phyloP scores from a whole-genome alignment of 2,329 filamentous ascomycete genomes.

The Moelleriella libera region DNA sequence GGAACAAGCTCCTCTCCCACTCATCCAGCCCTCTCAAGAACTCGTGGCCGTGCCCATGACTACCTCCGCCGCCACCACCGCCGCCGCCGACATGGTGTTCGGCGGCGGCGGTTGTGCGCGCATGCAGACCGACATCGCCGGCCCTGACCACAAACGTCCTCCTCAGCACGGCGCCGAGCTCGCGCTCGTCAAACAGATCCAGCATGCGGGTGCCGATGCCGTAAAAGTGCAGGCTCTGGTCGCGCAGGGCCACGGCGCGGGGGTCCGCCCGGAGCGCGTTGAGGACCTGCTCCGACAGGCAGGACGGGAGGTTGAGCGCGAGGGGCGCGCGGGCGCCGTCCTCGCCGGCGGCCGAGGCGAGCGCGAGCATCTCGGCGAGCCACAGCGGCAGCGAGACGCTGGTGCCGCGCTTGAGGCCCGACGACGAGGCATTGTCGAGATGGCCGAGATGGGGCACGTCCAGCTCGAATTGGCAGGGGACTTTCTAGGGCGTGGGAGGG shows the following conservation, averaged over 20 bases:
- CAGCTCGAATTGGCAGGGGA: constrained; percentile 88
- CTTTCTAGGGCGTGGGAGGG: constrained; percentile 46
- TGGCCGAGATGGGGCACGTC: constrained; percentile 79
- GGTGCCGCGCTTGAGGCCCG: constrained; percentile 65
- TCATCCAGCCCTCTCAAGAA: constrained; percentile 84
- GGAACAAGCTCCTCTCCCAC: constrained; percentile 67
- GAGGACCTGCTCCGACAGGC: constrained; percentile 65
- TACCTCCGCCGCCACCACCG: too few species aligned
- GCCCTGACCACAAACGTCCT: constrained; percentile 73
- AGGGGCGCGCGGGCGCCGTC: constrained; percentile 45
- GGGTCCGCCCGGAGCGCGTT: constrained; percentile 88
- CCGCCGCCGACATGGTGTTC: constrained; percentile 2
- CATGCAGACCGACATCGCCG: constrained; percentile 74
- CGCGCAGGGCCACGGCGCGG: constrained; percentile 68
- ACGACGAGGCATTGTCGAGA: constrained; percentile 57
- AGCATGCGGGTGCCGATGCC: constrained; percentile 72
- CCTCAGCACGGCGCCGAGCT: constrained; percentile 60
- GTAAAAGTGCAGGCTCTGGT: constrained; percentile 80
- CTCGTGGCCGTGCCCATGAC: constrained; percentile 46
- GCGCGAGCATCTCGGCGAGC: constrained; percentile 86
- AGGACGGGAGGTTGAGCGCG: constrained; percentile 66
- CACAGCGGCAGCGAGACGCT: constrained; percentile 77
- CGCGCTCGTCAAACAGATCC: constrained; percentile 73
- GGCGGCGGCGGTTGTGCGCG: constrained; percentile 63
- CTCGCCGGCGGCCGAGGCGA: constrained; percentile 38